Percentiles rank a stretch among this genome's conserved stretches.
Evolutionary conservation across 2,329 filamentous ascomycete genomes (phyloP).

Genomic region (Neofusicoccum kwambonambiense): DNA sequence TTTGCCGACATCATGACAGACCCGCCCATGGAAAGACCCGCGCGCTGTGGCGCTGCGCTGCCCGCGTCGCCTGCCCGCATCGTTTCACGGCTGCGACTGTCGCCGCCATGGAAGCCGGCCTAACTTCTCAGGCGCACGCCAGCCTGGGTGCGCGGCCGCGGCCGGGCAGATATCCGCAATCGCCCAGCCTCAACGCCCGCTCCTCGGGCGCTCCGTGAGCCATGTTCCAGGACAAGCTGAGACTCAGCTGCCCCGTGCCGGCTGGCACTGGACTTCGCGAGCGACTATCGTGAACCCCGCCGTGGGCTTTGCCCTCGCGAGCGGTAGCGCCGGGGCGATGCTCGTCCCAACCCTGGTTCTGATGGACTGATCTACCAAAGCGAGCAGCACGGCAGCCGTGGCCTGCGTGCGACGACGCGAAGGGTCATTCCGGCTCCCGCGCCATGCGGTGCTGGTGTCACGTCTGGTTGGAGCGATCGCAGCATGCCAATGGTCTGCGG

Average conservation of each 20-base stretch:
- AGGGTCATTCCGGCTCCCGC: neutral
- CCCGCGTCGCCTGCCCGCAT: neutral
- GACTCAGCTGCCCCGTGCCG: neutral
- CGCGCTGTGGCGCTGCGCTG: neutral
- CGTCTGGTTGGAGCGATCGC: constrained; percentile 14
- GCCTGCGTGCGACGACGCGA: neutral
- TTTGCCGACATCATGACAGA: constrained; percentile 2
- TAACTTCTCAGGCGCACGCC: neutral
- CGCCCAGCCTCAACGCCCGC: neutral
- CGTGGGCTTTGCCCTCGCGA: neutral
- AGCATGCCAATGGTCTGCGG: neutral
- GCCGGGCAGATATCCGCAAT: neutral
- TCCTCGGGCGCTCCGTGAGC: neutral
- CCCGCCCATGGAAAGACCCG: neutral
- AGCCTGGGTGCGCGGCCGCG: neutral
- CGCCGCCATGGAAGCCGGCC: neutral
- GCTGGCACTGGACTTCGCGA: neutral
- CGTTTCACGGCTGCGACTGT: neutral
- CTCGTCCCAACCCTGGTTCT: constrained; percentile 2
- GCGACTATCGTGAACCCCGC: neutral
- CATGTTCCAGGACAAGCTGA: neutral
- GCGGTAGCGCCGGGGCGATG: constrained; percentile 9
- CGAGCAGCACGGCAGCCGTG: neutral
- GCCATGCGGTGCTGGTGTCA: constrained; percentile 1
- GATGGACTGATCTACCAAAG: constrained; percentile 13